These are phyloP conservation scores for Pezicula radicicola DNA, from an alignment of 2,329 filamentous ascomycete species.

Conservation along the genomic window DNA sequence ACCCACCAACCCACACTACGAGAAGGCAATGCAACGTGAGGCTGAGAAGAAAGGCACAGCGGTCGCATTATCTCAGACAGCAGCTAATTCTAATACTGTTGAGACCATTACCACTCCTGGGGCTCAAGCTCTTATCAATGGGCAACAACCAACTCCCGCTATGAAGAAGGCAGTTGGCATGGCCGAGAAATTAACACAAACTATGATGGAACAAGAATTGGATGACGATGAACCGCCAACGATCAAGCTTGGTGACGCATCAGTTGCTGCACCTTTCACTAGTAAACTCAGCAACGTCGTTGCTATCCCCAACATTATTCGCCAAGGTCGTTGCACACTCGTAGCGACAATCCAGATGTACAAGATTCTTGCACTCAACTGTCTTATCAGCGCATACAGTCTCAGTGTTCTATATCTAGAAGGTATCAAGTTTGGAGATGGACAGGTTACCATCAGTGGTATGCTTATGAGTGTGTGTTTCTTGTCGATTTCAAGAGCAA, in stretches of 20 bases:
- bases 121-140: conserved; percentile 55
- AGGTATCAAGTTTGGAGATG: conserved; percentile 98
- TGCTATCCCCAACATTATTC: conserved; percentile 96
- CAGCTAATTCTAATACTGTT: conserved; percentile 47
- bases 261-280: conserved; percentile 94
- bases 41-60: conserved; percentile 73
- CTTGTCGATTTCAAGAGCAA: conserved; percentile 95
- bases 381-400: conserved; percentile 96
- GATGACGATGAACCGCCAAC: conserved; percentile 87
- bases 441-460: conserved; percentile 96
- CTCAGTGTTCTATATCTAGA: conserved; percentile 94
- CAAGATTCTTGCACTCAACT: conserved; percentile 98
- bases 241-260: conserved; percentile 95
- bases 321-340: conserved; percentile 93
- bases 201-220: conserved; percentile 87
- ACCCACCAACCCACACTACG: conserved; percentile 87
- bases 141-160: conserved; percentile 54
- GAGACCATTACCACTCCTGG: conserved; percentile 66
- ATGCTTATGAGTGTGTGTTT: conserved; percentile 99
- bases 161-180: conserved; percentile 72
- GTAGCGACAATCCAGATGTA: conserved; percentile 99
- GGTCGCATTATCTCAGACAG: conserved; percentile 46
- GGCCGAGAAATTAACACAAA: conserved; percentile 80
- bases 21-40: conserved; percentile 87
- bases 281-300: conserved; percentile 97